Base-by-base conservation (phyloP, 257 asterid species). In the Cordia subcordata region DNA sequence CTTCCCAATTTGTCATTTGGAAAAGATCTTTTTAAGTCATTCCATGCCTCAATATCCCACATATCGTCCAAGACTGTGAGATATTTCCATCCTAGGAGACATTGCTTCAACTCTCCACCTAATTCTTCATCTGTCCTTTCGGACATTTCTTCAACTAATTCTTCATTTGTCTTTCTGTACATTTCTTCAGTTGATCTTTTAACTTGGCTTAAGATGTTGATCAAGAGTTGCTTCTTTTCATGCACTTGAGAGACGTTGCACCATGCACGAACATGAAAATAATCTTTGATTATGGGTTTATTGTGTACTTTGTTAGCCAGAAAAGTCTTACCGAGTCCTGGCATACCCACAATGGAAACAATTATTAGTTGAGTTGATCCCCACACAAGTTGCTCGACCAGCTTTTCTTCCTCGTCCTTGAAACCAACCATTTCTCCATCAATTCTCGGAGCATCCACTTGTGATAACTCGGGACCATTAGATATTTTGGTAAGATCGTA, bases 11-110 rank as follows among this genome's bases (percentile, higher is more conserved):
- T 2, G 8, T 23, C 14, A 5, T 9, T 0, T 0, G 72, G 68
- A 50, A 71, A 55, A 42, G 51, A 47, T 11, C 35, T 22, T 8
- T 18, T 66, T 13, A 71, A 38, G 0, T 17, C 53, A 18, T 67
- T 60, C 77, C 70, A 72, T 0, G 44, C 49, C 10, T 38, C 11
- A 13, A 1, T 50, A 6, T 53, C 32, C 77, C 77, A 62, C 5
- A 66, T n/a, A 47, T 67, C 73, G 66, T 72, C 77, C 40, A 72
- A 4, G 5, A 72, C 67, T 4, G 67, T 53, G 4, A 72, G 44
- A 3, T 72, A 72, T 33, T 63, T 62, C 55, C 33, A 40, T 1
- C 59, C 69, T 0, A 0, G 11, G 4, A 72, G 53, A 6, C 40
- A 32, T 22, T 13, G 40, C 13, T 49, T 18, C 13, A 72, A 27